A percentile compares a stretch with the other conserved stretches of the same genome.
These are phyloP conservation scores for Rhodamnia rubescens DNA, from an alignment of 345 rosid species.

Conservation along the genomic window DNA sequence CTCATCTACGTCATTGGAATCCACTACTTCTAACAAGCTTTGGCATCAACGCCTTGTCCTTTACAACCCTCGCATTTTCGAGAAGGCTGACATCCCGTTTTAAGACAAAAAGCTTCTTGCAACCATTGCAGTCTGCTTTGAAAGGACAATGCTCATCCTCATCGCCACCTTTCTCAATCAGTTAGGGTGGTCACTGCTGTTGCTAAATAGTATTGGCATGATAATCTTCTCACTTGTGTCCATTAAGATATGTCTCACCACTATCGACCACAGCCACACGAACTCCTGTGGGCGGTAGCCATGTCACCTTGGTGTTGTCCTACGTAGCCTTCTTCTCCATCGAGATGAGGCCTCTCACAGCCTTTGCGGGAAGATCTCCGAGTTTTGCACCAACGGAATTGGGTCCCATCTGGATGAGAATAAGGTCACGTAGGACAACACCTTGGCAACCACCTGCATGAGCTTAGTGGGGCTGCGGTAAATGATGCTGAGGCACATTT, in stretches of 20 bases:
- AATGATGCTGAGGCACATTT: too few species aligned
- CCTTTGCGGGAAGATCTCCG: too few species aligned
- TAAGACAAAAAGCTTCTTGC: conserved; percentile 40
- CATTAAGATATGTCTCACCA: conserved; percentile 32
- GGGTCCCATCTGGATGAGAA: too few species aligned
- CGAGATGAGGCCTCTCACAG: conserved; percentile 33
- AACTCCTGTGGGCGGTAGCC: conserved; percentile 51
- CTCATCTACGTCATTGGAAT: conserved; percentile 15
- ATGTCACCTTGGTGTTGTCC: conserved; percentile 35
- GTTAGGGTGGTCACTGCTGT: conserved; percentile 45
- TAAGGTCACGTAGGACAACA: too few species aligned
- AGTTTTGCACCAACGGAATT: too few species aligned
- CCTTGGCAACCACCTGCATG: too few species aligned
- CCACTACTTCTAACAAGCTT: conserved; percentile 58
- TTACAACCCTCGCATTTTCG: conserved; percentile 65
- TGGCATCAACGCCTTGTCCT: conserved; percentile 65
- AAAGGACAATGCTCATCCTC: conserved; percentile 48
- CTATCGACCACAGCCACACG: conserved; percentile 22
- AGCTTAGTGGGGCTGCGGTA: too few species aligned
- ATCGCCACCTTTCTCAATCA: conserved; percentile 40
- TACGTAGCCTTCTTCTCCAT: conserved; percentile 66
- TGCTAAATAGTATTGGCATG: not conserved
- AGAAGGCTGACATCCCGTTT: conserved; percentile 51
- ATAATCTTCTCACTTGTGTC: conserved; percentile 12
- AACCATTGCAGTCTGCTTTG: conserved; percentile 57